Conservation (phyloP, 202 grass and related monocot species). For the Bolboschoenoplectus hybrid region DNA sequence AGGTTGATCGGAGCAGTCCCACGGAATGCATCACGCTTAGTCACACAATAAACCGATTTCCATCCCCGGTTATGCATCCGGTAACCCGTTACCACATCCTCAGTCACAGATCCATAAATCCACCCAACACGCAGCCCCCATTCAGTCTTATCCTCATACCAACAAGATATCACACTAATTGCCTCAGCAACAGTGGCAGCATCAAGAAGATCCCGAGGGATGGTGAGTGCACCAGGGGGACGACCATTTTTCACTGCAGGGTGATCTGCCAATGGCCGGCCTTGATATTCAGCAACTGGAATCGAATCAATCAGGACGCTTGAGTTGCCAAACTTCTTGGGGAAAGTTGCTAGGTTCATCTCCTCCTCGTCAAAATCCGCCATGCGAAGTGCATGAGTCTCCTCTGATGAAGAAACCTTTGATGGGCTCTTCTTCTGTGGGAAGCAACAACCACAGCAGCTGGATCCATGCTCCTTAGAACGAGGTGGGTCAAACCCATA, state of each 20-base stretch:
- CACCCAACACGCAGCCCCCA: constrained; percentile 92
- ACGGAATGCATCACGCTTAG: constrained; percentile 93
- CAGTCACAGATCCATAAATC: constrained; percentile 96
- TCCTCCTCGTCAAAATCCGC: constrained; percentile 84
- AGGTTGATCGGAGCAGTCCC: constrained; percentile 92
- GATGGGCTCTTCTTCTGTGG: constrained; percentile 59
- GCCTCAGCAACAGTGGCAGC: constrained; percentile 93
- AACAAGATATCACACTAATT: constrained; percentile 92
- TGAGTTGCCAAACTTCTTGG: constrained; percentile 97
- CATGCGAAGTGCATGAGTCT: constrained; percentile 75
- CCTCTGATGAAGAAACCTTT: constrained; percentile 44
- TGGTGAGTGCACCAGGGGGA: constrained; percentile 74
- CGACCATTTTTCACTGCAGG: constrained; percentile 90
- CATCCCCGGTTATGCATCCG: constrained; percentile 97
- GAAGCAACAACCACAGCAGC: constrained; percentile 92
- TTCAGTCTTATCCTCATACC: constrained; percentile 97
- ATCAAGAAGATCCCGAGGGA: constrained; percentile 84
- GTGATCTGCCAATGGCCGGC: constrained; percentile 88
- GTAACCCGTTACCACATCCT: constrained; percentile 96
- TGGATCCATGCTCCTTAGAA: constrained; percentile 64
- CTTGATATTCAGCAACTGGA: constrained; percentile 87
- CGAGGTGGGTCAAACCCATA: constrained; percentile 96
- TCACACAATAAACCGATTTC: constrained; percentile 99
- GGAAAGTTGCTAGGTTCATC: constrained; percentile 83
- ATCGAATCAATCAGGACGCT: constrained; percentile 81